Percentiles rank a stretch among this genome's conserved stretches.
Evolutionary conservation across 306 rosid species (phyloP).

Genomic region (Medicago truncatula): MtrunA17r5.0-ANR NC_053048.1:52442501-52443000

Average conservation of each 20-base stretch:
- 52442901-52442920: constrained; percentile 13
- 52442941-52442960: constrained; percentile 3
- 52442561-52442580: constrained; percentile 13
- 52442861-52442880: constrained; percentile 15
- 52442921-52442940: background rate
- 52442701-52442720: constrained; percentile 69
- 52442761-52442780: constrained; percentile 79
- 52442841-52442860: constrained; percentile 10
- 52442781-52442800: constrained; percentile 33
- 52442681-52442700: constrained; percentile 80
- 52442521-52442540: no score
- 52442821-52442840: constrained; percentile 9
- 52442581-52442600: background rate
- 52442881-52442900: background rate
- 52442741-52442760: constrained; percentile 63
- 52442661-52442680: constrained; percentile 73
- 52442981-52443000: constrained; percentile 1
- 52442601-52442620: constrained; percentile 28
- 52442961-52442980: background rate
- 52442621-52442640: constrained; percentile 47
- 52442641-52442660: constrained; percentile 76
- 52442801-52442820: constrained; percentile 21
- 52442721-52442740: constrained; percentile 64
- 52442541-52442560: constrained; percentile 25
- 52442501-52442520: constrained; percentile 1